Evolutionary conservation across 2,329 filamentous ascomycete species (phyloP), one percentile per base, ranked within the genome.

Genomic region (Talaromyces sp.): DNA sequence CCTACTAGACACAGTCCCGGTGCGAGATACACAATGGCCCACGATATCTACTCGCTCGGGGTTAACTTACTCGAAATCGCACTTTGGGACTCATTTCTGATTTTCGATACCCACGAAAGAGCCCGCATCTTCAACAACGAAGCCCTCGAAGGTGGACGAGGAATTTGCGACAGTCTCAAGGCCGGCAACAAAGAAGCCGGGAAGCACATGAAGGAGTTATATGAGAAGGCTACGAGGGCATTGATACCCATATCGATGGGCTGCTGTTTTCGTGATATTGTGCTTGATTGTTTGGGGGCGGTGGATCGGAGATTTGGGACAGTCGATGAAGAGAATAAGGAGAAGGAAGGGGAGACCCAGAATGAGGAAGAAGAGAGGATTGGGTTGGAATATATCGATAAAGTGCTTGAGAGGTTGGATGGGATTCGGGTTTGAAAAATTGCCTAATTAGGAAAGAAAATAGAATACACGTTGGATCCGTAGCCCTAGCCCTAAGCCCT

Each of bases 221-320:
- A 51, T 22, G 46, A 51, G 21, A 22, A 35, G 11, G 46, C 46
- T 15, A 28, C 46, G 15, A 51, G 17, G 31, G 46, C 46, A 3
- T 51, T 51, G 17, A n/a, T 51, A 28, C 46, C 46, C 1, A 51
- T 51, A 51, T 51, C 46, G 33, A 51, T 51, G 46, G 46, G 46
- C 4, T 36, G 46, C 17, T n/a, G 46, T 35, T 51, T 51, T 36
- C 17, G 46, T 1, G 46, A 51, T 36, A 10, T 51, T n/a, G 46
- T 51, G 17, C 7, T 51, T 51, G 46, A 51, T 21, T 51, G 46
- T 51, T 22, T 51, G 28, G 31, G 17, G 46, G 46, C 33, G 5
- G 28, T 51, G 31, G 46, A 51, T 17, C 28, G 31, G 9, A 25
- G 46, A 11, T 36, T 51, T 51, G 5, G 7, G 46, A n/a, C 13